Evolutionary conservation across 441 rosid species (phyloP), one percentile per base, ranked within the genome.

Genomic region (Francoa sonchifolia): DNA sequence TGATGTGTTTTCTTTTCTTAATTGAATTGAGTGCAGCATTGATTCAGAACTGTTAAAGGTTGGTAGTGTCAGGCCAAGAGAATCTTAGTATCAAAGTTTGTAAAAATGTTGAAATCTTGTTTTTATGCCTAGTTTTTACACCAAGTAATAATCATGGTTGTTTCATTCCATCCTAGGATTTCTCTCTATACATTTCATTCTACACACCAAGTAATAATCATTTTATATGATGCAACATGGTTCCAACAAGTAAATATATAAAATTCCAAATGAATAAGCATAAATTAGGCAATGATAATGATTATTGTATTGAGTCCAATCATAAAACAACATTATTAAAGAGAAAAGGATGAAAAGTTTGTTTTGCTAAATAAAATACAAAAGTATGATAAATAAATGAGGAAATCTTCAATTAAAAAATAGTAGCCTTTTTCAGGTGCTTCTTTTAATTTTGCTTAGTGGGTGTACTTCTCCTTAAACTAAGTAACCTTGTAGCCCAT

Each of bases 381-480:
- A 27, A 35, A 16, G 21, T 11, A 18, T 44, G 20, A 34, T 47
- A 44, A n/a, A 42, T 35, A 33, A 18, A 16, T 26, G 41, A 37
- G 14, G 8, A 57, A 55, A 57, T 54, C 49, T 58, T 45, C 39
- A 19, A 11, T 39, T 30, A 34, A 48, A 47, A 58, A 52, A 51
- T 58, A 32, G 26, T 39, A 50, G 47, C 40, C n/a, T n/a, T 17
- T 45, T 59, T 49, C 17, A 29, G 39, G 50, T 29, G 47, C 6
- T 14, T 33, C 10, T 34, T 50, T 15, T 21, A 19, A 38, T 58
- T 26, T 37, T 46, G 14, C 30, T 15, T 23, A 55, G 66, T 64
- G 70, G 76, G 65, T 61, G 51, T 43, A 45, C 33, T 38, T 20
- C 58, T 47, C 62, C 69, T 59, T 66, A 63, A 71, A 66, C 56